Base-by-base conservation (phyloP, 129 eudicot species). In the Tanacetum coccineum region DNA sequence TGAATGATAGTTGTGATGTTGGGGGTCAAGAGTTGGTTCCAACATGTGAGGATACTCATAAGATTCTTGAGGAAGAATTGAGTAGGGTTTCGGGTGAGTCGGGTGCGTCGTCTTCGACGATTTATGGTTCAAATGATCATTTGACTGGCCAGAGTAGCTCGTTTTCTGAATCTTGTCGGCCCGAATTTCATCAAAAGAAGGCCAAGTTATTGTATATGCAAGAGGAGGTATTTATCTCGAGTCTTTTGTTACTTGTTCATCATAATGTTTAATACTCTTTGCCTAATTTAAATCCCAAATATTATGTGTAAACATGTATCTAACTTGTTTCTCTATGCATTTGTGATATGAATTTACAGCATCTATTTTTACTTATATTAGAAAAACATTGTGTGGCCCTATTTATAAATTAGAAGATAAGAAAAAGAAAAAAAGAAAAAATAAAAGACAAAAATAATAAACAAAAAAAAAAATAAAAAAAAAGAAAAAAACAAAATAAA, bases 131-230 rank as follows among this genome's bases (percentile, higher is more conserved):
- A 1, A 81, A 55, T 70, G 91, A 75, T 5, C 70, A 51, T 45
- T 6, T 67, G 51, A 18, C 73, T 3, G 77, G 73, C 30, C 83
- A 76, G 48, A 71, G 56, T 14, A 65, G 80, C 65, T 71, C 78
- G 21, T 30, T 82, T 9, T 28, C 71, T 7, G 87, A 81, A 50
- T 74, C 83, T n/a, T 74, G 72, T 59, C 59, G 78, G 65, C 95
- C 91, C 2, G 91, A 86, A 30, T 80, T 81, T 81, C 89, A 75
- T 60, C 89, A 87, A 26, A 91, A 81, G 84, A 87, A 87, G 77
- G 87, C 89, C 2, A 91, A 79, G 84, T 81, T 91, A 13, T 54
- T 91, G 53, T 81, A 70, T 68, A 82, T 91, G 97, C 89, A 84
- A 55, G 92, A 91, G 18, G 95, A 91, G 97, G 97, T 91, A 76